phyloP scores from a whole-genome alignment of 1,284 basidiomycete species.

The Naganishia albida region DNA sequence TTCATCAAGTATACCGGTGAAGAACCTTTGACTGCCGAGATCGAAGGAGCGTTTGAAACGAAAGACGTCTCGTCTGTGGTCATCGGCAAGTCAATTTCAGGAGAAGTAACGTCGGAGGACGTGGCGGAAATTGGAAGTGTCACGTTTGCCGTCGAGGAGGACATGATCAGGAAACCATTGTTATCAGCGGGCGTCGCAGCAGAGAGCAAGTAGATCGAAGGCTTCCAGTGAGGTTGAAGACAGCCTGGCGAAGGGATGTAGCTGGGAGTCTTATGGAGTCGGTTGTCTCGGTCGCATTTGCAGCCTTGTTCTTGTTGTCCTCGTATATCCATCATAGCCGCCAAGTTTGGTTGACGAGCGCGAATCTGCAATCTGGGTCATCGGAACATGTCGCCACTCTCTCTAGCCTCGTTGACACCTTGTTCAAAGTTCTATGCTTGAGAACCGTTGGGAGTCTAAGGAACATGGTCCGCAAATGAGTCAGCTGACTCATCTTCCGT shows the following conservation, averaged over 20 bases:
- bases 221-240: not conserved
- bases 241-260: not conserved
- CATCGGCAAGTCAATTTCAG: not conserved
- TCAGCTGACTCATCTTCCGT: too few relatives aligned
- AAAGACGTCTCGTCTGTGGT: conserved; percentile 6
- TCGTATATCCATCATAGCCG: too few relatives aligned
- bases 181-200: not conserved
- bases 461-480: not conserved
- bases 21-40: conserved; percentile 14
- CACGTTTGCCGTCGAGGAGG: conserved; percentile 1
- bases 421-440: too few relatives aligned
- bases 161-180: not conserved
- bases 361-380: too few relatives aligned
- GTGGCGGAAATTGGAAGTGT: not conserved
- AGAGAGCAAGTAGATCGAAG: not conserved
- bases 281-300: not conserved
- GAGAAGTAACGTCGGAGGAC: not conserved
- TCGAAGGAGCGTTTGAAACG: conserved; percentile 1
- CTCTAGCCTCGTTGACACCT: too few relatives aligned
- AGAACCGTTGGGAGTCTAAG: too few relatives aligned
- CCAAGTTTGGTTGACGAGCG: too few relatives aligned
- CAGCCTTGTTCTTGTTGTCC: not conserved
- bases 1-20: conserved; percentile 20
- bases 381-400: not conserved
- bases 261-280: not conserved